Evolutionary conservation across 1,139 yeast species (phyloP).

Genomic region (Pneumocystis sp.): DNA sequence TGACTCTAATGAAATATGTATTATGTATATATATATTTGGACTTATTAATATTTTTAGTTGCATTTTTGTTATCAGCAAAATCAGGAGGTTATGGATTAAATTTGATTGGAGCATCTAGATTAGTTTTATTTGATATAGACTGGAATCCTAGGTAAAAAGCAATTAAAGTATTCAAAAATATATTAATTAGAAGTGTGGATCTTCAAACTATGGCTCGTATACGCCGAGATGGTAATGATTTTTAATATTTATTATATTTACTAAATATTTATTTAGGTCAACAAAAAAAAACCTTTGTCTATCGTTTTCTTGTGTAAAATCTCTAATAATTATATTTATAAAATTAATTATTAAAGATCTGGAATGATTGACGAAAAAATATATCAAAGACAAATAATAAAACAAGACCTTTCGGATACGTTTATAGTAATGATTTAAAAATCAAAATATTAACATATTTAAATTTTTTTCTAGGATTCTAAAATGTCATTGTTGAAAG

Average conservation of each 20-base stretch:
- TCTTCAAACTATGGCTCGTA: slow-evolving; percentile 88
- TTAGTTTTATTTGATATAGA: slow-evolving; percentile 74
- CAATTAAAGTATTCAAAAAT: background rate
- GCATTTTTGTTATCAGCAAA: slow-evolving; percentile 74
- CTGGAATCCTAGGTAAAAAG: slow-evolving; percentile 13
- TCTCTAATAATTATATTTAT: background rate
- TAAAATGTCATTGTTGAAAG: background rate
- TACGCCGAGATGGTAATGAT: slow-evolving; percentile 66
- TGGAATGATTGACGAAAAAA: slow-evolving; percentile 90
- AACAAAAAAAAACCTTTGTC: slow-evolving; percentile 55
- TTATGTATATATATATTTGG: background rate
- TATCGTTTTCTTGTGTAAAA: slow-evolving; percentile 48
- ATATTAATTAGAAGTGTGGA: slow-evolving; percentile 85
- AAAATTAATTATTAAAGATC: slow-evolving; percentile 33
- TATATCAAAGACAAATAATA: slow-evolving; percentile 82
- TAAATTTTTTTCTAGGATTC: slow-evolving; percentile 49
- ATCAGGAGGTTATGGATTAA: slow-evolving; percentile 83
- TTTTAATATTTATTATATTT: background rate
- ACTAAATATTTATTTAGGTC: background rate
- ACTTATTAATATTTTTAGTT: slow-evolving; percentile 26
- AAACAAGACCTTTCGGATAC: slow-evolving; percentile 67
- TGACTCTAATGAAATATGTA: slow-evolving; percentile 19
- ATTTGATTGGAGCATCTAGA: slow-evolving; percentile 79
- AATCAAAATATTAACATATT: slow-evolving; percentile 40
- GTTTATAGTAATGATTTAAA: slow-evolving; percentile 32